Evolutionary conservation across 192 early-diverging fungal species (phyloP), one percentile per base, ranked within the genome.

Genomic region (Linnemannia elongata): DNA sequence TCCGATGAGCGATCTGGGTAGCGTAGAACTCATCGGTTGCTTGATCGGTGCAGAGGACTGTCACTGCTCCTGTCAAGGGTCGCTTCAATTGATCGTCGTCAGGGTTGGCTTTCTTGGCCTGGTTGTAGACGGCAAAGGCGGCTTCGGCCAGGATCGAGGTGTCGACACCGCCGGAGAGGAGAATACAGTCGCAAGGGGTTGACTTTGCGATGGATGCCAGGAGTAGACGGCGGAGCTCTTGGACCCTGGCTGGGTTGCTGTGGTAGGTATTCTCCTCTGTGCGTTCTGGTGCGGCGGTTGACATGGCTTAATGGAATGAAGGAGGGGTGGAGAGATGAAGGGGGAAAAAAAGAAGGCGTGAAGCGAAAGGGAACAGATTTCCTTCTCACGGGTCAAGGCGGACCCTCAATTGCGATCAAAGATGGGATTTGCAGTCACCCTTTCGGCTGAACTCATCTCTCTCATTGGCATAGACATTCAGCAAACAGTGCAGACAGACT

Each of bases 81-180:
- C 88, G 78, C 75, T 41, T 47, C 15, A 60, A 42, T 17, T 30
- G 6, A 33, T n/a, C n/a, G 8, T 76, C 39, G 3, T 22, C 27
- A 66, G 60, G 30, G 0, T 68, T 12, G 49, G 39, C 35, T 42
- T 77, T 38, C 12, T 49, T 71, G 22, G 52, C 49, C 2, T 74
- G 22, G 72, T 83, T 76, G 83, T 88, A 57, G 38, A 80, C 71
- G 2, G 69, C n/a, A 74, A 74, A 87, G 35, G 85, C 82, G 6
- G 85, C 86, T 63, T 94, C 93, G 41, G 91, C 83, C 10, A 94
- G 79, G 79, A 94, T 93, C 36, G 92, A 94, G 13, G 94, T 95
- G 88, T 95, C 94, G 4, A 95, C 92, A n/a, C 94, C 94, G 63
- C 94, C 93, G 0, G 92, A 93, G 30, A 93, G 91, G 36, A 87